phyloP scores from a whole-genome alignment of 2,329 filamentous ascomycete species.

The Fusarium kyushuense region DNA sequence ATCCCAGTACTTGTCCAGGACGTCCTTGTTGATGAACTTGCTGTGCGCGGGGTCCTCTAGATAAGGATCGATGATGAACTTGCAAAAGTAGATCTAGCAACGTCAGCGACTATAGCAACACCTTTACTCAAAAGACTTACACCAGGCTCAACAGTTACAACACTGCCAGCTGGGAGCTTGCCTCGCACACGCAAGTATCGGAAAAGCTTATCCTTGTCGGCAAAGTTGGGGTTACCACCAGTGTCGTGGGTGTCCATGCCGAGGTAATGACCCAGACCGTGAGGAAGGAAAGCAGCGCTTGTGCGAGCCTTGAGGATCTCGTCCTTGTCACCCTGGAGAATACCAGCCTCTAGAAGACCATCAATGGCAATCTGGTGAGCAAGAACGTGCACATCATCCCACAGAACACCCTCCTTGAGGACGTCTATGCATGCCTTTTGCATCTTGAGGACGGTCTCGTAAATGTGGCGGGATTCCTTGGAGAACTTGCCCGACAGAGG shows the following conservation, averaged over 20 bases:
- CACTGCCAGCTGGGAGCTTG: slow-evolving; percentile 78
- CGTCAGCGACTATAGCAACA: slow-evolving; percentile 3
- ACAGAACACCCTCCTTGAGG: slow-evolving; percentile 79
- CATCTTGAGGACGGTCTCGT: slow-evolving; percentile 88
- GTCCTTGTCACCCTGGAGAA: slow-evolving; percentile 74
- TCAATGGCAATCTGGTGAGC: slow-evolving; percentile 87
- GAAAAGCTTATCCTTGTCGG: slow-evolving; percentile 86
- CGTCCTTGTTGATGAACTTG: slow-evolving; percentile 79
- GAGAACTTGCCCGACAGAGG: slow-evolving; percentile 81
- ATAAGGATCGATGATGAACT: slow-evolving; percentile 87
- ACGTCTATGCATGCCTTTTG: slow-evolving; percentile 80
- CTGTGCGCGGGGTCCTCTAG: slow-evolving; percentile 77
- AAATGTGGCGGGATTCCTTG: slow-evolving; percentile 77
- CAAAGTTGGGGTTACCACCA: slow-evolving; percentile 81
- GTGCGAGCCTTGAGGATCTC: slow-evolving; percentile 83
- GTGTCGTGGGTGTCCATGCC: slow-evolving; percentile 95
- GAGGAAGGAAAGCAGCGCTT: slow-evolving; percentile 92
- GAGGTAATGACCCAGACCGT: slow-evolving; percentile 90
- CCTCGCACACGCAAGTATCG: slow-evolving; percentile 85
- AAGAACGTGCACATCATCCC: slow-evolving; percentile 83
- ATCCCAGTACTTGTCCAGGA: slow-evolving; percentile 83
- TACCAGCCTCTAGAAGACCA: slow-evolving; percentile 79
- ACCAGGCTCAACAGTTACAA: slow-evolving; percentile 96
- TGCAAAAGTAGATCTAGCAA: slow-evolving; percentile 85
- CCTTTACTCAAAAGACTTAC: slow-evolving; percentile 60